Conservation (phyloP, 2,329 filamentous ascomycete genomes). For the Aspergillus luchuensis region DNA sequence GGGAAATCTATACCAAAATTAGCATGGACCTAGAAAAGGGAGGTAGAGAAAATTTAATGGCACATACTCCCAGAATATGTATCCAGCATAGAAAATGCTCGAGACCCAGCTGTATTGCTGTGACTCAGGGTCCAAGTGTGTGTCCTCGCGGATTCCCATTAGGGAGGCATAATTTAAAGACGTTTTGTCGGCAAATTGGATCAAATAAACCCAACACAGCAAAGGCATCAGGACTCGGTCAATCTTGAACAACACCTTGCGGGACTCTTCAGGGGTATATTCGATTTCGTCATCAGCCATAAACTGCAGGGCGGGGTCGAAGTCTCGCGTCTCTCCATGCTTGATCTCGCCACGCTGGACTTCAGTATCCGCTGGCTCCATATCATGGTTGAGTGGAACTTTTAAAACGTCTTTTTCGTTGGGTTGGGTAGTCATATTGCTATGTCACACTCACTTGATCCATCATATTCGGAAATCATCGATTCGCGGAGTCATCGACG, state of each 20-base stretch:
- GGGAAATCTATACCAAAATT: slow-evolving; percentile 38
- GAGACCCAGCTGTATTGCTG: slow-evolving; percentile 52
- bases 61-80: slow-evolving; percentile 47
- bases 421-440: no score
- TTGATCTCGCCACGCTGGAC: background rate
- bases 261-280: background rate
- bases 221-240: slow-evolving; percentile 8
- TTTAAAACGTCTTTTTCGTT: no score
- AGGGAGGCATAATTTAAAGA: slow-evolving; percentile 18
- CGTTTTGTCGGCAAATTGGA: slow-evolving; percentile 11
- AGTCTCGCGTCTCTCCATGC: no score
- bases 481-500: no score
- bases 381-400: no score
- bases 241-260: background rate
- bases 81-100: slow-evolving; percentile 36
- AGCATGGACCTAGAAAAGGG: no score
- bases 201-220: slow-evolving; percentile 9
- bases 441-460: no score
- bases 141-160: slow-evolving; percentile 21
- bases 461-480: no score
- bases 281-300: background rate
- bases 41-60: no score
- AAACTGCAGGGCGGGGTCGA: background rate
- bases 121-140: slow-evolving; percentile 33
- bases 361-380: no score